Conservation (phyloP, 352 stramenopile genomes). For the Phytophthora brassicae region DNA sequence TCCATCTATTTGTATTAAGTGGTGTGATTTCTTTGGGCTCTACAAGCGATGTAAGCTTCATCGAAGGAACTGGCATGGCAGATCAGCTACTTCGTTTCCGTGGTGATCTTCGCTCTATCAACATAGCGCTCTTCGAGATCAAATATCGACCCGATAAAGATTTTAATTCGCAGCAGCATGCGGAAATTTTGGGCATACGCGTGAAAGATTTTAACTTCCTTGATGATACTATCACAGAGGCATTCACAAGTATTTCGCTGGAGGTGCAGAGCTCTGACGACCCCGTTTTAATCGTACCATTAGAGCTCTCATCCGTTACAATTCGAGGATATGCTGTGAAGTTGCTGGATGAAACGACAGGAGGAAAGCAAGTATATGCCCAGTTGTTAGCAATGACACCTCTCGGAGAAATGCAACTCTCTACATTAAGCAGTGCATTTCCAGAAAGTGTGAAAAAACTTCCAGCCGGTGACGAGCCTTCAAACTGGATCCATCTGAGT, state of each 20-base stretch:
- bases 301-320: constrained; percentile 36
- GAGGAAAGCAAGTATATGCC: constrained; percentile 34
- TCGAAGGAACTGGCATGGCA: constrained; percentile 49
- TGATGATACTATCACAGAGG: constrained; percentile 49
- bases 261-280: constrained; percentile 53
- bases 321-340: constrained; percentile 50
- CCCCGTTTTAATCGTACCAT: constrained; percentile 34
- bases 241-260: constrained; percentile 43
- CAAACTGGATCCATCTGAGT: constrained; percentile 36
- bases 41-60: constrained; percentile 28
- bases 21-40: constrained; percentile 49
- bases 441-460: constrained; percentile 24
- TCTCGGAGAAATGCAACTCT: constrained; percentile 50
- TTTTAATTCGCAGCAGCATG: constrained; percentile 72
- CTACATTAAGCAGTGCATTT: constrained; percentile 19
- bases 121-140: constrained; percentile 73
- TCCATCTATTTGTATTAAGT: constrained; percentile 56
- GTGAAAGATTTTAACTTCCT: constrained; percentile 62
- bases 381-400: constrained; percentile 52
- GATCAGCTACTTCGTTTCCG: constrained; percentile 65
- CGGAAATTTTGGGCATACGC: constrained; percentile 55
- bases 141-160: constrained; percentile 68
- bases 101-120: constrained; percentile 56
- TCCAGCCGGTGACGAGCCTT: constrained; percentile 28
- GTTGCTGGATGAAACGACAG: constrained; percentile 22